phyloP scores from a whole-genome alignment of 2,329 filamentous ascomycete species.

The Cladorrhinum sp. region DNA sequence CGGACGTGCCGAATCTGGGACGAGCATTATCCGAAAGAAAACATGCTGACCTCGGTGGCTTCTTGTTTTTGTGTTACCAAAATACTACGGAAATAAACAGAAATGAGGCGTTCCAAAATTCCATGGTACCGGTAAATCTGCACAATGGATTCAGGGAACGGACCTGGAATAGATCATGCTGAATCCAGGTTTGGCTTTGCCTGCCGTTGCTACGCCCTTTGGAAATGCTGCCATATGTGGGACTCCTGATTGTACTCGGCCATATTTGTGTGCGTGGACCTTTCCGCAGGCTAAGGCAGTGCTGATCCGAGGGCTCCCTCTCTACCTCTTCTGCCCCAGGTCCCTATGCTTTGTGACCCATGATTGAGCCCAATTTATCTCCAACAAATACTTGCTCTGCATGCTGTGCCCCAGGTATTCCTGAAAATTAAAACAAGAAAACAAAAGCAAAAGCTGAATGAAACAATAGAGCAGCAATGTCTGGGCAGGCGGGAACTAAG shows the following conservation, averaged over 20 bases:
- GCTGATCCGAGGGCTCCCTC: not conserved
- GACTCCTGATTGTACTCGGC: not conserved
- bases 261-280: conserved; percentile 6
- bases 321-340: not conserved
- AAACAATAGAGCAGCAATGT: conserved; percentile 8
- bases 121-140: not conserved
- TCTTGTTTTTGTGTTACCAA: not conserved
- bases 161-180: not conserved
- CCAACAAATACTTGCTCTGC: not conserved
- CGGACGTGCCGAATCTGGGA: not conserved
- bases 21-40: not conserved
- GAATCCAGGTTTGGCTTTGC: not conserved
- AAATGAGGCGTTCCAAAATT: not conserved
- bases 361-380: not conserved
- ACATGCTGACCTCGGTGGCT: too few species aligned
- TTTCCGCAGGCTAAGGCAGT: conserved; percentile 3
- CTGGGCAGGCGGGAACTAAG: conserved; percentile 19
- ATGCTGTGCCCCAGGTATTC: not conserved
- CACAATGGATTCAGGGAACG: not conserved
- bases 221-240: too few species aligned
- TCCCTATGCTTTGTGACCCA: not conserved
- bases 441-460: not conserved
- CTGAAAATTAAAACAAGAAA: not conserved
- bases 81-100: not conserved
- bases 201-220: not conserved